These are phyloP conservation scores for Lipomyces starkeyi DNA, from an alignment of 805 yeast genomes.

Conservation along the genomic window DNA sequence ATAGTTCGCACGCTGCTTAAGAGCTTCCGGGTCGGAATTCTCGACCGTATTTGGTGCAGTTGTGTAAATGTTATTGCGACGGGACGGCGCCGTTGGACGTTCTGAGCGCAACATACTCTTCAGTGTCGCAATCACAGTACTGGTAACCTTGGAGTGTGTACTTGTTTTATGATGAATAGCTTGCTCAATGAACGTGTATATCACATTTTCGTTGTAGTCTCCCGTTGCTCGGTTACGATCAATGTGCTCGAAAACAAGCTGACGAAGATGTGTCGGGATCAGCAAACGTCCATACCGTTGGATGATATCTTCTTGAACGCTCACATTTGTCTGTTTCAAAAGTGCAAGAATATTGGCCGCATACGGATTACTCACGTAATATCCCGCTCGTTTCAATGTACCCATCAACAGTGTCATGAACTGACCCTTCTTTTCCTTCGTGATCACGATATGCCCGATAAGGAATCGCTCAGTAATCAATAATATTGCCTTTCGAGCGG, in stretches of 20 bases:
- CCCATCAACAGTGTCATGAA: slow-evolving; percentile 5
- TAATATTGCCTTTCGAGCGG: slow-evolving; percentile 8
- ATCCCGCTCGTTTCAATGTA: slow-evolving; percentile 9
- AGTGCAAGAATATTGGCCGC: slow-evolving; percentile 1
- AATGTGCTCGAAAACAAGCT: slow-evolving; percentile 12
- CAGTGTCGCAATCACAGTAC: neutral
- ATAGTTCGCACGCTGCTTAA: neutral
- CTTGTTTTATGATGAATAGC: slow-evolving; percentile 2
- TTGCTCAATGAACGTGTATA: neutral
- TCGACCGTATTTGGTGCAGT: slow-evolving; percentile 9
- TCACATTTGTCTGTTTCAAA: slow-evolving; percentile 2
- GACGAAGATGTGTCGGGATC: slow-evolving; percentile 9
- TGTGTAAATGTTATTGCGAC: neutral
- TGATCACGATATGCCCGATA: neutral
- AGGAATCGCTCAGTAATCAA: slow-evolving; percentile 11
- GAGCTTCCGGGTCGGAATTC: neutral
- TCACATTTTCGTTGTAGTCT: slow-evolving; percentile 4
- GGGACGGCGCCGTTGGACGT: slow-evolving; percentile 4
- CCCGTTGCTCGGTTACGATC: slow-evolving; percentile 18
- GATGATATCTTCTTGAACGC: slow-evolving; percentile 3
- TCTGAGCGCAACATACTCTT: neutral
- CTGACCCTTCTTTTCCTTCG: neutral
- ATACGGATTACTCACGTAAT: slow-evolving; percentile 4
- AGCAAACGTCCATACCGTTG: neutral
- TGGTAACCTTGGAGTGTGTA: neutral